Evolutionary conservation across 345 rosid species (phyloP).

Genomic region (Trapa incisa): DNA sequence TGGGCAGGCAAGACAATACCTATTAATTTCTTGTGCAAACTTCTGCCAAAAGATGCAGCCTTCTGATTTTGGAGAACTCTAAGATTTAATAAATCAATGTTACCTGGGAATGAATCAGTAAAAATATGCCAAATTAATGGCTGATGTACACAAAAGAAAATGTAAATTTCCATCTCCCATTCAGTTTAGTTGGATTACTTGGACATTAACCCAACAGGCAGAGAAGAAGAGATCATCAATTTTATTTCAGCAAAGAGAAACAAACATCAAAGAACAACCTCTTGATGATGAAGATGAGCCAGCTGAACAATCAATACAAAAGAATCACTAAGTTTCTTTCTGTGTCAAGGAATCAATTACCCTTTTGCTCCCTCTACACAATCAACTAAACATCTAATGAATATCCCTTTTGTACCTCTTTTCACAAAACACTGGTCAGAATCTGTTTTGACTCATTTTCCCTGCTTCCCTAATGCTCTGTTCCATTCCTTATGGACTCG

Average conservation of each 20-base stretch:
- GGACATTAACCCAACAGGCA: neutral
- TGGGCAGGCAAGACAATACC: too few relatives aligned
- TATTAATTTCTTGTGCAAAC: neutral
- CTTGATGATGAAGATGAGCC: slow-evolving; percentile 1
- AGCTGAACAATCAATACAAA: slow-evolving; percentile 27
- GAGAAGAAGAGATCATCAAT: slow-evolving; percentile 19
- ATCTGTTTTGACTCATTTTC: slow-evolving; percentile 4
- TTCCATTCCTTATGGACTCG: slow-evolving; percentile 72
- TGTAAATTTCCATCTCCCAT: neutral
- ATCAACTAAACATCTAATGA: neutral
- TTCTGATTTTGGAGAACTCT: too few relatives aligned
- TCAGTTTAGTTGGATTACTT: neutral
- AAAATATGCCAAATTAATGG: too few relatives aligned
- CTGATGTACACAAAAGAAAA: neutral
- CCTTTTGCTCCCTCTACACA: slow-evolving; percentile 4
- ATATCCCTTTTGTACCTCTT: neutral
- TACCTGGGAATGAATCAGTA: too few relatives aligned
- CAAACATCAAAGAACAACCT: slow-evolving; percentile 17
- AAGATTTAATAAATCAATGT: too few relatives aligned
- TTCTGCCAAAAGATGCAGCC: neutral
- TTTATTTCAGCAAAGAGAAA: slow-evolving; percentile 25
- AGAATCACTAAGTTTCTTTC: slow-evolving; percentile 21
- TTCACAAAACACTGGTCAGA: slow-evolving; percentile 3
- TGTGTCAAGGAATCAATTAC: slow-evolving; percentile 9
- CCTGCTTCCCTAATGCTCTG: slow-evolving; percentile 23